These are phyloP conservation scores for Pholiota molesta DNA, from an alignment of 768 basidiomycete species.

Conservation along the genomic window DNA sequence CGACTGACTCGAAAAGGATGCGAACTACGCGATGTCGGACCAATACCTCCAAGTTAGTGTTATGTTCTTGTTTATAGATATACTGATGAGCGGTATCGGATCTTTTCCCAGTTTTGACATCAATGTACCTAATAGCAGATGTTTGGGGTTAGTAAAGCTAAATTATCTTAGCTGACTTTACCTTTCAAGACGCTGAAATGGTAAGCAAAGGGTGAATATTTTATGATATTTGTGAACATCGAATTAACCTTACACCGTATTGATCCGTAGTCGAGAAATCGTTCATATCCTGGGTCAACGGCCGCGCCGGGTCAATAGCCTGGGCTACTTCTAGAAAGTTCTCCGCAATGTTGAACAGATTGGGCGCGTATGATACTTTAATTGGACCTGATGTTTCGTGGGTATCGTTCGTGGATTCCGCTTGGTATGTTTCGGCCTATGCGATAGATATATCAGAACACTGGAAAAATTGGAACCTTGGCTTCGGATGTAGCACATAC, in stretches of 20 bases:
- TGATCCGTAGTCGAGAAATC: constrained; percentile 29
- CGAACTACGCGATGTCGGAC: constrained; percentile 42
- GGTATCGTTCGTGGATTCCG: constrained; percentile 27
- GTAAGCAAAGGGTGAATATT: neutral
- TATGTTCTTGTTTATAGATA: constrained; percentile 45
- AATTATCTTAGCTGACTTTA: neutral
- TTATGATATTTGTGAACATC: neutral
- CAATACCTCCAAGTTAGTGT: constrained; percentile 40
- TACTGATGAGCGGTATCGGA: constrained; percentile 58
- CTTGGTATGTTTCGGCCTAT: constrained; percentile 46
- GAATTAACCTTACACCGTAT: neutral
- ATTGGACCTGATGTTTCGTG: constrained; percentile 57
- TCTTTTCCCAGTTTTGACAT: constrained; percentile 50
- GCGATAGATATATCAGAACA: neutral
- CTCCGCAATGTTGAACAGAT: constrained; percentile 41
- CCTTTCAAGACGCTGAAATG: neutral
- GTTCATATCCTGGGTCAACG: constrained; percentile 49
- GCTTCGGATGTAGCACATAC: constrained; percentile 28
- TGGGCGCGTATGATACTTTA: constrained; percentile 46
- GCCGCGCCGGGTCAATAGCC: constrained; percentile 51
- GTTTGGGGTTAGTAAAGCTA: neutral
- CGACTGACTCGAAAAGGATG: constrained; percentile 48
- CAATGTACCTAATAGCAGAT: constrained; percentile 45
- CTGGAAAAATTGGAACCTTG: neutral
- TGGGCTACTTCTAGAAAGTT: constrained; percentile 51